A percentile compares a stretch with the other conserved stretches of the same genome.
These are phyloP conservation scores for Penicillium canescens DNA, from an alignment of 495 filamentous ascomycete genomes.

Conservation along the genomic window DNA sequence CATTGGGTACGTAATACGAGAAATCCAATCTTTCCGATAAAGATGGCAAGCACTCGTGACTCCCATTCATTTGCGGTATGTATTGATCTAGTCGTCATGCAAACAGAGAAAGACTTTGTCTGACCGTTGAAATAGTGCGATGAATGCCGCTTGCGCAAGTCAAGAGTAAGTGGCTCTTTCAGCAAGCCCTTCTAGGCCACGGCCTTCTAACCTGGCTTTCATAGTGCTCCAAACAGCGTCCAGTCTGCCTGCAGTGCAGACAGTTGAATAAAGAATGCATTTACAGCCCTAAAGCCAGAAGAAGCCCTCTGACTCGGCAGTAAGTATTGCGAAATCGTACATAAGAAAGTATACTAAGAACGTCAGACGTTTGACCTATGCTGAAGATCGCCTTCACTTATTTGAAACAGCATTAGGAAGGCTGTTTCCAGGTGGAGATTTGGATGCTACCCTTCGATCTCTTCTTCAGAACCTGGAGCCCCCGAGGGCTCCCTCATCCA, in stretches of 20 bases:
- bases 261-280: too few species aligned
- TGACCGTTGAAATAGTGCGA: constrained; percentile 37
- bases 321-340: constrained; percentile 20
- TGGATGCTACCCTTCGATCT: constrained; percentile 47
- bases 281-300: constrained; percentile 48
- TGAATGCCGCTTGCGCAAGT: too few species aligned
- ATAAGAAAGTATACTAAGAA: constrained; percentile 7
- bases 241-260: too few species aligned
- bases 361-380: constrained; percentile 47
- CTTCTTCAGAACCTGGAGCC: constrained; percentile 43
- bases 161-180: too few species aligned
- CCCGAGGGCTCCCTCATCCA: constrained; percentile 35
- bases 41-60: constrained; percentile 49
- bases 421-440: constrained; percentile 45
- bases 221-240: too few species aligned
- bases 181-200: too few species aligned
- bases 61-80: constrained; percentile 50
- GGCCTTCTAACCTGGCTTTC: too few species aligned
- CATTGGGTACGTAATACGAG: constrained; percentile 29
- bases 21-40: constrained; percentile 29
- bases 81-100: constrained; percentile 6
- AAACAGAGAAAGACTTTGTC: not conserved
- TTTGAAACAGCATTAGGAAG: constrained; percentile 47
- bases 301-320: constrained; percentile 50
- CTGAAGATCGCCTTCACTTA: constrained; percentile 48